Percentiles rank a stretch among this genome's conserved stretches.
Evolutionary conservation across 345 rosid species (phyloP).

Genomic region (Pugionium dolabratum): DNA sequence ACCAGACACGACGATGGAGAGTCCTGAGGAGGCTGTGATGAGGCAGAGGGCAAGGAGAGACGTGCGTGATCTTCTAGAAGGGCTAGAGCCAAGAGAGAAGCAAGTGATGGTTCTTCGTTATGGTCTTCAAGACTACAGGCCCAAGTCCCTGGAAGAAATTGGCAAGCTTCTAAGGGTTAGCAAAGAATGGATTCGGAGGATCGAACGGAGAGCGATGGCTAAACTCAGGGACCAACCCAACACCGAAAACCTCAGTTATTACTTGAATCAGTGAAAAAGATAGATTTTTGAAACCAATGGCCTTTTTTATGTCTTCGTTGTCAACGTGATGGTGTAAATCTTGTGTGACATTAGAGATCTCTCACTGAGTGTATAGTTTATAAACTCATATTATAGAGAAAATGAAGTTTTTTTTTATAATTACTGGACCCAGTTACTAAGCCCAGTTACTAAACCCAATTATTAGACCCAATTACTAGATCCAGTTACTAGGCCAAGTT

Average conservation of each 20-base stretch:
- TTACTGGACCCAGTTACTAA: no score
- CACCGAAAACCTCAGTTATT: slow-evolving; percentile 48
- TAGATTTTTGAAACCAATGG: slow-evolving; percentile 17
- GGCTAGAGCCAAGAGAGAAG: slow-evolving; percentile 67
- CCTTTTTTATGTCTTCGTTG: background rate
- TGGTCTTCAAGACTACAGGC: slow-evolving; percentile 55
- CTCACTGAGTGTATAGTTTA: no score
- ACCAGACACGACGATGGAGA: slow-evolving; percentile 50
- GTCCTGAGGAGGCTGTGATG: slow-evolving; percentile 57
- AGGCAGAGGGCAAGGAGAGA: slow-evolving; percentile 60
- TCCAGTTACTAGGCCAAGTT: no score
- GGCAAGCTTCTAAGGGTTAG: slow-evolving; percentile 66
- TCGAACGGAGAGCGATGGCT: slow-evolving; percentile 63
- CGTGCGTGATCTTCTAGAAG: slow-evolving; percentile 49
- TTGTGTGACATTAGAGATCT: no score
- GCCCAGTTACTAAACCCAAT: no score
- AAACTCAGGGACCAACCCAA: slow-evolving; percentile 54
- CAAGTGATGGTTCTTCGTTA: slow-evolving; percentile 64
- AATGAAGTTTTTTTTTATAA: no score
- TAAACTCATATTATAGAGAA: no score
- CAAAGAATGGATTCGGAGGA: slow-evolving; percentile 83
- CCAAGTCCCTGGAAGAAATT: slow-evolving; percentile 73
- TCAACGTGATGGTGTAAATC: no score
- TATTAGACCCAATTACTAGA: no score
- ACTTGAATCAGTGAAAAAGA: slow-evolving; percentile 33